Base-by-base conservation (phyloP, 352 stramenopile genomes). In the Globisporangium apiculatum region DNA sequence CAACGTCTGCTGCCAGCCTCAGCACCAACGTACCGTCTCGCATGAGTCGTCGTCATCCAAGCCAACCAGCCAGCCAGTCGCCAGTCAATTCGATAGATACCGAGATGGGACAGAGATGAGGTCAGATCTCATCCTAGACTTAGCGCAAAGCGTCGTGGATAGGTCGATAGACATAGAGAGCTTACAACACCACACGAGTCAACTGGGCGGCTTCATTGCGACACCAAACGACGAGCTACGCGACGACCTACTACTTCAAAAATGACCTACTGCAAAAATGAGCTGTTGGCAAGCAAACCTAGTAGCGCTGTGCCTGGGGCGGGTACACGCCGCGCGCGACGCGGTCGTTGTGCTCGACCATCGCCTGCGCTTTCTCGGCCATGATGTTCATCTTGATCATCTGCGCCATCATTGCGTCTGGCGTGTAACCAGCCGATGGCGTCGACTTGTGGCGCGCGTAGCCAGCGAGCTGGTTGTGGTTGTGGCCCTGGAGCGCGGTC, bases 321-420 rank as follows among this genome's bases (percentile, higher is more conserved):
- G 54, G 62, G 42, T 70, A 63, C 50, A 79, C 65, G 48, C 76
- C 71, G 53, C 75, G 68, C 31, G 74, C 75, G 41, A 83, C 53
- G 62, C 81, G 81, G 57, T 85, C 62, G 55, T 83, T 85, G 48
- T 82, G 70, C 52, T 79, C 64, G 48, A 87, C 73, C 64, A 84
- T 73, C 64, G 83, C 70, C 24, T 72, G 68, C 49, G 75, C 81
- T 37, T 87, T 72, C 62, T 89, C 79, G 41, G 79, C 79, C 48
- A 83, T 84, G 61, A 89, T 72, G 64, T 87, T 89, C 76, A 89
- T 86, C 60, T 82, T 71, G 62, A 87, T 76, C 65, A 89, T 87
- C 55, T 84, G 79, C 40, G 68, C 57, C 72, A 89, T 87, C 60
- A 87, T 71, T 53, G 71, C 75, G 36, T 89, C 76, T 2, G 66